Conservation (phyloP, 1,139 yeast species). For the Blastobotrys illinoisensis region DNA sequence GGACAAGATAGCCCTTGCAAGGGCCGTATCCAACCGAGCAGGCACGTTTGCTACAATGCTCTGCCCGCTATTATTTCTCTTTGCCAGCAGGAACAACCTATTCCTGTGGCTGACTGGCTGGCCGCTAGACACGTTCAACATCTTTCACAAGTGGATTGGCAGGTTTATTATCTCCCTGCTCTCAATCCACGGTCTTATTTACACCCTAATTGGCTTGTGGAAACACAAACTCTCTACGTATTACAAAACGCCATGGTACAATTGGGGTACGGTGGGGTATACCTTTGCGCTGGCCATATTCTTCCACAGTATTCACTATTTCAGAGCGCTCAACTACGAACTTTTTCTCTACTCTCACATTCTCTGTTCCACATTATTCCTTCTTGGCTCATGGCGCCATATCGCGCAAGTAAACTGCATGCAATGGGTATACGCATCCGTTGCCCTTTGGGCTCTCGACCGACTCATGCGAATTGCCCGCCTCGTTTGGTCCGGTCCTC, state of each 20-base stretch:
- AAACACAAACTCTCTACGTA: slow-evolving; percentile 6
- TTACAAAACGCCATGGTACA: slow-evolving; percentile 31
- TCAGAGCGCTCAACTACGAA: slow-evolving; percentile 61
- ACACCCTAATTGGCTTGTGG: slow-evolving; percentile 13
- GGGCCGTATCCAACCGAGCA: slow-evolving; percentile 48
- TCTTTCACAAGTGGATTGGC: slow-evolving; percentile 63
- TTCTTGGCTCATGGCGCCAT: slow-evolving; percentile 60
- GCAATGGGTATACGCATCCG: slow-evolving; percentile 34
- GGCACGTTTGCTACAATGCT: slow-evolving; percentile 46
- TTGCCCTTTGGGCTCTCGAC: slow-evolving; percentile 41
- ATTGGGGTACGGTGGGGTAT: slow-evolving; percentile 52
- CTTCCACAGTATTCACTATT: slow-evolving; percentile 42
- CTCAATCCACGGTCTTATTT: slow-evolving; percentile 29
- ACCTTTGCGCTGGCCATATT: slow-evolving; percentile 39
- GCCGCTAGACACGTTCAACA: slow-evolving; percentile 54
- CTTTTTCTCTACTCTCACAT: slow-evolving; percentile 56
- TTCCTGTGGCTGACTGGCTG: slow-evolving; percentile 62
- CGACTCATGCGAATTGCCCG: slow-evolving; percentile 35
- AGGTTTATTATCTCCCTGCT: slow-evolving; percentile 48
- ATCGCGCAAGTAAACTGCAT: slow-evolving; percentile 25
- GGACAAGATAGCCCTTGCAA: not conserved
- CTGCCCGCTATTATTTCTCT: slow-evolving; percentile 48
- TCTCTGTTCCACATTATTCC: slow-evolving; percentile 48
- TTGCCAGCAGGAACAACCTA: slow-evolving; percentile 65
- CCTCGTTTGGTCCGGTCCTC: slow-evolving; percentile 36